A percentile compares a stretch with the other conserved stretches of the same genome.
Conservation (phyloP, 768 basidiomycete species). For the Phlegmacium glaucopus region DNA sequence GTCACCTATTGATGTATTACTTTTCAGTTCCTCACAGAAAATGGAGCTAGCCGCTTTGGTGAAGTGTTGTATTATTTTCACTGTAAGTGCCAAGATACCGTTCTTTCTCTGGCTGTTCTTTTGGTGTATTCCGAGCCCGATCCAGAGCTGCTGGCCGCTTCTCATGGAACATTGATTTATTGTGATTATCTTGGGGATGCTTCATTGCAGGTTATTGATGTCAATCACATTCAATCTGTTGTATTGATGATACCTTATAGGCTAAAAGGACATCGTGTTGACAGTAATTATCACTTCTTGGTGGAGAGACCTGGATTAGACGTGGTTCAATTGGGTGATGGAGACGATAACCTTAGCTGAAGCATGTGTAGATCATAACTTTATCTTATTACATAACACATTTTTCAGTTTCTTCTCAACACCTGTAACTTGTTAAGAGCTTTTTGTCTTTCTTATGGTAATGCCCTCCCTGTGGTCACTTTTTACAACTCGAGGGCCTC, state of each 20-base stretch:
- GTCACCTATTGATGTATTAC: not conserved
- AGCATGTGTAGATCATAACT: not conserved
- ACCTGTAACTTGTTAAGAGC: not conserved
- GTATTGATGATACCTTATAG: conserved; percentile 2
- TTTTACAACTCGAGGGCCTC: conserved; percentile 3
- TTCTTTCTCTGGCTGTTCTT: not conserved
- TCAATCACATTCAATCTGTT: conserved; percentile 7
- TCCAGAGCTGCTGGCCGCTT: not conserved
- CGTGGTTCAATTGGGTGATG: not conserved
- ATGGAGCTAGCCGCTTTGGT: not conserved
- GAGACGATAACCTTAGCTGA: not conserved
- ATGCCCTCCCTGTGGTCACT: conserved; percentile 1
- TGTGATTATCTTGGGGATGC: conserved; percentile 1
- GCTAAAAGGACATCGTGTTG: not conserved
- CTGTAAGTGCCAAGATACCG: not conserved
- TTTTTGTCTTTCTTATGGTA: not conserved
- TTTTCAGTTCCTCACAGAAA: conserved; percentile 3
- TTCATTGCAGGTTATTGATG: not conserved
- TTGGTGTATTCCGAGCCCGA: not conserved
- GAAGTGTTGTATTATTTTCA: conserved; percentile 1
- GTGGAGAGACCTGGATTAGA: conserved; percentile 5
- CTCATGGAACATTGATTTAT: not conserved
- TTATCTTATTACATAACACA: not conserved
- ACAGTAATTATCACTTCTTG: conserved; percentile 1
- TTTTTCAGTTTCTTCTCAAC: not conserved